Evolutionary conservation across 805 yeast genomes (phyloP), one percentile per base, ranked within the genome.

Genomic region (Sugiyamaella marilandica): DNA sequence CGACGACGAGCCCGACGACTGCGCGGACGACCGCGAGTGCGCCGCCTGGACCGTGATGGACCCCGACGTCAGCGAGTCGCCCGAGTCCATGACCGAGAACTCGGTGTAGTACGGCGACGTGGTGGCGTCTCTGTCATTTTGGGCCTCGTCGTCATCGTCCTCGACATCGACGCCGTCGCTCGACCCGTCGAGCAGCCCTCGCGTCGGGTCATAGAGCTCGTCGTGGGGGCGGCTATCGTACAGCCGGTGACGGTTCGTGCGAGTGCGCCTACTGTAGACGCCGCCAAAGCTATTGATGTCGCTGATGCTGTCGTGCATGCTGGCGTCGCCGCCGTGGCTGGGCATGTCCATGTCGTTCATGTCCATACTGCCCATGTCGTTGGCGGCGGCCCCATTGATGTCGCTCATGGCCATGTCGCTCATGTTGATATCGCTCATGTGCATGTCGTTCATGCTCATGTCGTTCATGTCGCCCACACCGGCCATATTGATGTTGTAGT

Each of bases 31-130:
- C 26, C 26, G 47, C n/a, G 16, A 13, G 26, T 26, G 19, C 21
- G n/a, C 13, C 9, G 34, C n/a, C 37, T 14, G 10, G 9, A 24
- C 29, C 21, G 36, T 16, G 29, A 31, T 32, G 11, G 47, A 29
- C 26, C 33, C 21, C 36, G 47, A 45, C n/a, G 37, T 32, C 11
- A 47, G 34, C 26, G 51, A 47, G 34, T 36, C 51, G 31, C 45
- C 39, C 35, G 37, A 26, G 37, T 47, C 51, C 37, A 47, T 47
- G 19, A 47, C n/a, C 10, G 51, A 47, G 31, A 36, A 36, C 19
- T 49, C 52, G n/a, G 47, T 41, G 11, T 29, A 41, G 37, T 41
- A 41, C 10, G 52, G 52, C 16, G 48, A 43, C 14, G 33, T 41
- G n/a, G 37, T 44, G 18, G 33, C 47, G 13, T 26, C 33, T 10